Conservation (phyloP, 2,329 filamentous ascomycete species). For the Claviceps arundinis region DNA sequence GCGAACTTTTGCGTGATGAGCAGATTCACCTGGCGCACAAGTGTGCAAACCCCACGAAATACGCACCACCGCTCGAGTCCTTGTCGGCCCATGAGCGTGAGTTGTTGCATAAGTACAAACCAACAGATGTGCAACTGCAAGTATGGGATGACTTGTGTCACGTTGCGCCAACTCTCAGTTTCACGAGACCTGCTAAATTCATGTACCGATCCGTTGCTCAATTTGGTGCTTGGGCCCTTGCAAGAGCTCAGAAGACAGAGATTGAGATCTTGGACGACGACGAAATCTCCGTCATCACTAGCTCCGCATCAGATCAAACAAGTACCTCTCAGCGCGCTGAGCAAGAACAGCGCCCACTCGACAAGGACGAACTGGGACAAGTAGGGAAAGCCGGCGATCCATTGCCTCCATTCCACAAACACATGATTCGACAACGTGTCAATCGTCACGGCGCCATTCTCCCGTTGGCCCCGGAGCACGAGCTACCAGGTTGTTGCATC, state of each 20-base stretch:
- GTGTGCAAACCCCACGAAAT: conserved; percentile 68
- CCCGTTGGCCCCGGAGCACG: conserved; percentile 47
- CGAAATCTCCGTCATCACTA: conserved; percentile 59
- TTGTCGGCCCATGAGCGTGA: conserved; percentile 50
- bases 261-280: conserved; percentile 78
- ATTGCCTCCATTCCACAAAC: conserved; percentile 61
- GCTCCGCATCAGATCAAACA: conserved; percentile 29
- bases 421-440: conserved; percentile 88
- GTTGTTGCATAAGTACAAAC: conserved; percentile 52
- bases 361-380: conserved; percentile 17
- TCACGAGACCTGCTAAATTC: conserved; percentile 87
- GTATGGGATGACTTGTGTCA: conserved; percentile 95
- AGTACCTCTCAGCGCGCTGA: conserved; percentile 11
- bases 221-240: conserved; percentile 84
- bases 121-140: conserved; percentile 86
- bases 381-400: conserved; percentile 81
- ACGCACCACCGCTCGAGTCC: conserved; percentile 52
- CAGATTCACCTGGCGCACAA: conserved; percentile 94
- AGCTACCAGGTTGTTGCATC: conserved; percentile 54
- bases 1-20: conserved; percentile 81
- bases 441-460: conserved; percentile 65
- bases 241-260: conserved; percentile 62
- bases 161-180: conserved; percentile 83
- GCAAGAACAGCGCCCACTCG: conserved; percentile 7
- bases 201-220: conserved; percentile 91